Evolutionary conservation across 2,329 filamentous ascomycete species (phyloP), one percentile per base, ranked within the genome.

Genomic region (Zymoseptoria ardabiliae): DNA sequence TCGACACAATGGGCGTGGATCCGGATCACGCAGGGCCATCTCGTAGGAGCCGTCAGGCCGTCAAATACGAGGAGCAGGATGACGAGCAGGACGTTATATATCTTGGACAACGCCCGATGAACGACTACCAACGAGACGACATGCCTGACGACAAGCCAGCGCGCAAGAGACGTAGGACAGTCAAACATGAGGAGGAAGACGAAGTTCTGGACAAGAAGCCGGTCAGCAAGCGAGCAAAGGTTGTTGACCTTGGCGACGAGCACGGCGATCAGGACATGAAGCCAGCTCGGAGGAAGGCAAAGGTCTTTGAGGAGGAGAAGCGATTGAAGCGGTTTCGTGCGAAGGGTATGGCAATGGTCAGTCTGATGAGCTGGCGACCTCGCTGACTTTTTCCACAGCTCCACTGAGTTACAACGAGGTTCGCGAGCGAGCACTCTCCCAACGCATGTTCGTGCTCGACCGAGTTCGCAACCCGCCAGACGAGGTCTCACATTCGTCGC

Each of bases 361-460:
- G 10, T 17, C 35, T 41, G 5, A 17, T 41, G 35, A 17, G 35
- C 17, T 17, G 35, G 11, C 35, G 13, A 17, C 17, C 11, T 41
- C 10, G 35, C 35, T 41, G 11, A 41, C 35, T 17, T 41, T 25
- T 2, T 45, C 35, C n/a, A 45, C 35, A 41, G 59, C 68, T 28
- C 69, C 69, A 3, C 54, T 58, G 7, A 58, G 58, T 4, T 70
- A 68, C 48, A 54, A 54, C 23, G 64, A 68, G 11, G 59, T 70
- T 41, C 63, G 65, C 28, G 49, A 68, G 8, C 68, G 69, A 9
- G 70, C 69, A 8, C 62, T 68, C 22, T 71, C 70, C 5, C 70
- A 72, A 35, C 68, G 69, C 58, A 70, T 71, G 69, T 69, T 69
- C 22, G 67, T 68, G 0, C 57, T 71, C 20, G 66, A 70, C 51